Evolutionary conservation across 345 rosid genomes (phyloP), one percentile per base, ranked within the genome.

Genomic region (Sonneratia caseolaris): DNA sequence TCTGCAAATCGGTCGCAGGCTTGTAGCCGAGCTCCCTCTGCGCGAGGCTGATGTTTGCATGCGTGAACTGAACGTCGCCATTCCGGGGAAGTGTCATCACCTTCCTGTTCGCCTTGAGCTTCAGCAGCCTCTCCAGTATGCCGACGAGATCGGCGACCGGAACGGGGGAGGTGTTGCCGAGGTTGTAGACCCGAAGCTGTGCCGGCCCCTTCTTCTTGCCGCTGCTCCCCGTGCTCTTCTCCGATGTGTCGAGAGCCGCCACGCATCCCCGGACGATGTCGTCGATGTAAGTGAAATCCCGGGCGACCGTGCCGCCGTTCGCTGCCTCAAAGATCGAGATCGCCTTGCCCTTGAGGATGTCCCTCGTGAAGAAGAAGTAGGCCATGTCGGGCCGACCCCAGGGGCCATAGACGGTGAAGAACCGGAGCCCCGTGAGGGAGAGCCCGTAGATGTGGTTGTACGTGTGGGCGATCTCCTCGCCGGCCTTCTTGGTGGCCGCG

Each of bases 351-450:
- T 84, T 86, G 70, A 92, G 75, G 7, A 92, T 88, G 73, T 92
- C 93, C 73, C 72, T 92, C 0, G 97, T 89, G 77, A 92, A 92
- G 78, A 90, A 92, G 86, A 92, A 92, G 78, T 92, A 92, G 7
- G 96, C 96, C 97, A 92, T 92, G 79, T 92, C 97, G 3, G 97
- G 96, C 71, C 96, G 86, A 18, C 97, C 97, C 97, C 97, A 90
- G 1, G 96, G 97, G 1, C 97, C 97, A 66, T 92, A 92, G 37
- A 92, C 97, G 0, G 97, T 92, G 80, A 92, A 92, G 65, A 92
- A 92, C 62, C 97, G 79, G 71, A 92, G 75, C 36, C 96, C 97
- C 3, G 97, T 92, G 37, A 92, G 81, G 0, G 97, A 92, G 68
- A 92, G 82, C 0, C 97, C 97, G 68, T 92, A 87, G 65, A 92